Conservation (phyloP, 108 stramenopile species). For the Stephanodiscus triporus region DNA sequence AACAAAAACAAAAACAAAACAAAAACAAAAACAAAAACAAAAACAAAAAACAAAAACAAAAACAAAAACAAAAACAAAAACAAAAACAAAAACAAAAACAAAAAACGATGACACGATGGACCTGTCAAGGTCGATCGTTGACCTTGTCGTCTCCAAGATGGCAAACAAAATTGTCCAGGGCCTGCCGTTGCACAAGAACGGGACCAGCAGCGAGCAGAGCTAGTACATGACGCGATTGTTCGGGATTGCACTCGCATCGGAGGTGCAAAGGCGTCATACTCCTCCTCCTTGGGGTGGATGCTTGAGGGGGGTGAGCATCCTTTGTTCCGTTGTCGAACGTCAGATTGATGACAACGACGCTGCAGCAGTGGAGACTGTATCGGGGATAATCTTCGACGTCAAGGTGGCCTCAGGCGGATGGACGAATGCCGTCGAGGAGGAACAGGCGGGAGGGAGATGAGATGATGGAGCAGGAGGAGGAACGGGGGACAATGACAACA, state of each 20-base stretch:
- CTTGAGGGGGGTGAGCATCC: constrained; percentile 40
- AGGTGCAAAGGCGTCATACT: constrained; percentile 7
- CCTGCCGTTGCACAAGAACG: constrained; percentile 81
- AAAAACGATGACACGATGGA: constrained; percentile 57
- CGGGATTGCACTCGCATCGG: not conserved
- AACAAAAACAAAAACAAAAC: too few species aligned
- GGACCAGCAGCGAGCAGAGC: constrained; percentile 76
- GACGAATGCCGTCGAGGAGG: too few species aligned
- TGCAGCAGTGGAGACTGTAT: not conserved
- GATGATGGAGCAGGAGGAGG: too few species aligned
- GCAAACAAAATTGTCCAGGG: constrained; percentile 72
- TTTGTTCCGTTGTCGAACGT: constrained; percentile 34
- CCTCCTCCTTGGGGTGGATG: constrained; percentile 18
- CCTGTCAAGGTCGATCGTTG: constrained; percentile 49
- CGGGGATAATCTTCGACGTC: constrained; percentile 37
- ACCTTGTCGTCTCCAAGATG: constrained; percentile 51
- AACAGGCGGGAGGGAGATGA: too few species aligned
- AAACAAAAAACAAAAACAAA: too few species aligned
- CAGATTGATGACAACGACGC: not conserved
- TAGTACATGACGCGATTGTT: not conserved
- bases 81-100: too few species aligned
- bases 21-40: too few species aligned
- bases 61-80: too few species aligned
- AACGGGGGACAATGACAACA: too few species aligned
- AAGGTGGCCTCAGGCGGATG: constrained; percentile 21